Base-by-base conservation (phyloP, 2,329 filamentous ascomycete species). In the Periconia sp. region DNA sequence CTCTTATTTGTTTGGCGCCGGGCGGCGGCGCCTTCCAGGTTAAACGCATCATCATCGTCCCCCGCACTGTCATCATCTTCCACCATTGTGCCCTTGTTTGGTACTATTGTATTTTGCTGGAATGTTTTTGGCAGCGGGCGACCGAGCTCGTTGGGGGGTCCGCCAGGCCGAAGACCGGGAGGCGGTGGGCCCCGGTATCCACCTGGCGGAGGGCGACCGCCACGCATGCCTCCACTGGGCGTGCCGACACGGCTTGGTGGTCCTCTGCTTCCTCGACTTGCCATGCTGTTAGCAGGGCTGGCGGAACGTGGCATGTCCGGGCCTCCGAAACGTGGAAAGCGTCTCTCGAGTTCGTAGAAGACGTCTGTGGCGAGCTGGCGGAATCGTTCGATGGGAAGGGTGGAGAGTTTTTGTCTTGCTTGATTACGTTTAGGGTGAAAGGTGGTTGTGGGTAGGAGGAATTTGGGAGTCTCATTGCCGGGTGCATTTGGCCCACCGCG, bases 341-440 rank as follows among this genome's bases (percentile, higher is more conserved):
- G 83, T 58, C 94, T 83, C 74, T 97, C 94, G 56, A 97, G 79
- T 73, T 99, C 94, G 75, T 90, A 95, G 71, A 94, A 97, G 17
- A 99, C 93, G 75, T 99, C 94, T 41, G 92, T 96, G 10, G 92
- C 93, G 7, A 99, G 81, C 68, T 97, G 92, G 63, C 91, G 85
- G 70, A 99, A 99, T 53, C 93, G 83, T 23, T 91, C 87, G 19
- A 89, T 86, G 2, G 92, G 91, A 14, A 99, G 83, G 0, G 92
- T 96, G 0, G 92, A 93, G 18, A 99, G 84, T 73, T 96, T 95
- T 74, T 97, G 92, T 41, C 94, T 85, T n/a, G 94, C 94, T 73
- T 97, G 92, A 71, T 99, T 99, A 58, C 94, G 88, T 76, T 97
- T 99, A 2, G 92, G 92, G 74, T 99, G 94, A 75, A 97, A 97